Conservation (phyloP, 1,139 yeast species). For the Yamadazyma kanchanaburiensis region DNA sequence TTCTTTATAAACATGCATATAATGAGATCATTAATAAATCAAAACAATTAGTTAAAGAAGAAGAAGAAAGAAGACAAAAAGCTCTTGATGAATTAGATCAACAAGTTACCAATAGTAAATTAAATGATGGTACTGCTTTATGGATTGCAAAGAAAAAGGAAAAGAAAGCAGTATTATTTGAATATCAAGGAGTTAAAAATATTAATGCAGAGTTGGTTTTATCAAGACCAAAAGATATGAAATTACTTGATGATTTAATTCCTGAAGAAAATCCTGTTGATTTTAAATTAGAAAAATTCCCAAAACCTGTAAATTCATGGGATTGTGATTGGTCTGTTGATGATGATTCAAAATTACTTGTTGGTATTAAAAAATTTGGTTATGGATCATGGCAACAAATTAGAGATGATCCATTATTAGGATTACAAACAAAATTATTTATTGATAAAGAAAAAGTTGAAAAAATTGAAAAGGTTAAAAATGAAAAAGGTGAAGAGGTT, state of each 20-base stretch:
- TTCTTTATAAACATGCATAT: slow-evolving; percentile 73
- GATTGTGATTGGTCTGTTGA: slow-evolving; percentile 76
- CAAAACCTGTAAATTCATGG: slow-evolving; percentile 91
- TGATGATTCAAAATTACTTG: slow-evolving; percentile 83
- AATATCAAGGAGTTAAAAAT: slow-evolving; percentile 82
- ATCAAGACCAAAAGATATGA: slow-evolving; percentile 81
- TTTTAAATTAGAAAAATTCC: slow-evolving; percentile 56
- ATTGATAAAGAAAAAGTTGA: slow-evolving; percentile 36
- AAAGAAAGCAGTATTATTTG: slow-evolving; percentile 85
- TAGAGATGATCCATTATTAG: slow-evolving; percentile 90
- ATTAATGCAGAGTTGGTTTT: slow-evolving; percentile 87
- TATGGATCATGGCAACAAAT: slow-evolving; percentile 95
- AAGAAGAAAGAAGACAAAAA: slow-evolving; percentile 59
- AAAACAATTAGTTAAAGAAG: slow-evolving; percentile 59
- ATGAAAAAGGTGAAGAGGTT: slow-evolving; percentile 8
- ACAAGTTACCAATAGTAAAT: slow-evolving; percentile 43
- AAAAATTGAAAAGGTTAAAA: slow-evolving; percentile 10
- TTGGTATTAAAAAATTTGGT: slow-evolving; percentile 90
- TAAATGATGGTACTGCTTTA: slow-evolving; percentile 40
- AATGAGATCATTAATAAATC: slow-evolving; percentile 66
- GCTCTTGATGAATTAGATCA: slow-evolving; percentile 58
- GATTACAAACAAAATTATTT: slow-evolving; percentile 79
- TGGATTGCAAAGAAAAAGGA: slow-evolving; percentile 66
- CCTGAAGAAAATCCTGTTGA: slow-evolving; percentile 55
- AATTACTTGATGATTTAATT: slow-evolving; percentile 54